Conservation (phyloP, 1,284 basidiomycete genomes). For the Boletus semigastroideus region DNA sequence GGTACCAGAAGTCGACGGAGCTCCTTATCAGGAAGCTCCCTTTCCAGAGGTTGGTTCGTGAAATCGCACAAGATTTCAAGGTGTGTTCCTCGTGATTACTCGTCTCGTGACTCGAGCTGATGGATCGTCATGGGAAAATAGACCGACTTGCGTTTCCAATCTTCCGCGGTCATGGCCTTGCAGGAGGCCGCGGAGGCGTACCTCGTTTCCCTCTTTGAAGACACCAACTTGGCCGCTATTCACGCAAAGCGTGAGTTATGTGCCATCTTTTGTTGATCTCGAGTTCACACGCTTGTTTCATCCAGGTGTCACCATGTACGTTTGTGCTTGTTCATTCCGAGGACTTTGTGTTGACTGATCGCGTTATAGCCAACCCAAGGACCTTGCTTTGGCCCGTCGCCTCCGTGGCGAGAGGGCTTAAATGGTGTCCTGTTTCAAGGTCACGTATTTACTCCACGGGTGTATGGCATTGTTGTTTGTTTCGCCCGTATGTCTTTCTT, state of each 20-base stretch:
- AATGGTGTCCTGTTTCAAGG: constrained; percentile 23
- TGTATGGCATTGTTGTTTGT: constrained; percentile 11
- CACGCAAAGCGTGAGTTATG: constrained; percentile 76
- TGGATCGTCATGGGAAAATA: constrained; percentile 28
- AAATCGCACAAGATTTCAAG: constrained; percentile 98
- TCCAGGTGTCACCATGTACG: constrained; percentile 70
- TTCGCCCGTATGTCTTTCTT: constrained; percentile 11
- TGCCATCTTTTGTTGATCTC: neutral
- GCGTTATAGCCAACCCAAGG: constrained; percentile 69
- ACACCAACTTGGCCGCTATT: constrained; percentile 91
- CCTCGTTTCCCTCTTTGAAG: constrained; percentile 93
- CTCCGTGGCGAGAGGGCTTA: constrained; percentile 88
- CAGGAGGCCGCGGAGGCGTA: constrained; percentile 97
- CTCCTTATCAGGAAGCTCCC: constrained; percentile 94
- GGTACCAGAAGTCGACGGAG: constrained; percentile 97
- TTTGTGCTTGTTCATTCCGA: constrained; percentile 2
- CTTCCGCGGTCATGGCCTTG: constrained; percentile 92
- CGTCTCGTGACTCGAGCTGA: constrained; percentile 7
- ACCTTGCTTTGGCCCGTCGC: constrained; percentile 85
- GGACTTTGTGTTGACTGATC: constrained; percentile 8
- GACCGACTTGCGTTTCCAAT: constrained; percentile 97
- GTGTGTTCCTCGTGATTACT: constrained; percentile 41
- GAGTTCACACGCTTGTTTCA: constrained; percentile 5
- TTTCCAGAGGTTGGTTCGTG: constrained; percentile 94
- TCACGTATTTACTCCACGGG: neutral